A percentile compares a stretch with the other conserved stretches of the same genome.
phyloP scores from a whole-genome alignment of 345 rosid genomes.

The Linum trigynum region DNA sequence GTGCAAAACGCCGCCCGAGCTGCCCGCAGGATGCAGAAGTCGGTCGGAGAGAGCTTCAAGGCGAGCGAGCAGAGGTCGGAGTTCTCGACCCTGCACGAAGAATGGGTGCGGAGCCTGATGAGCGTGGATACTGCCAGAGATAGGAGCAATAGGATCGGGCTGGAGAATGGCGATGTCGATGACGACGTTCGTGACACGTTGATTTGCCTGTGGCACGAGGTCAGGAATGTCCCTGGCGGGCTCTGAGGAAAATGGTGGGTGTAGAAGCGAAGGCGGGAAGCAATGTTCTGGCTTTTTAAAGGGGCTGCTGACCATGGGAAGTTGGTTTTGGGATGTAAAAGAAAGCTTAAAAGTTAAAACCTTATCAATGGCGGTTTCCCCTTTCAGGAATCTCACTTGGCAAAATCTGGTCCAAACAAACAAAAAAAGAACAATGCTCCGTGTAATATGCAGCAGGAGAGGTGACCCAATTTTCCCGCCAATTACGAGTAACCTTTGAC shows the following conservation, averaged over 20 bases:
- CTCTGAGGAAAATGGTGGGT: too few species aligned
- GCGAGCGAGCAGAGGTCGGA: conserved; percentile 70
- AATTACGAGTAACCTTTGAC: not conserved
- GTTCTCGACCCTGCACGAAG: conserved; percentile 90
- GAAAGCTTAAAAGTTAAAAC: too few species aligned
- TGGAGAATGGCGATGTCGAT: conserved; percentile 15
- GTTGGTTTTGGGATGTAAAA: too few species aligned
- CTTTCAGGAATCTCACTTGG: too few species aligned
- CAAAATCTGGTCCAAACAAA: too few species aligned
- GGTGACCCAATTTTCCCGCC: not conserved
- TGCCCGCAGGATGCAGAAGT: conserved; percentile 49
- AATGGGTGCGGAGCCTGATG: conserved; percentile 58
- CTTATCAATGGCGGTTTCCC: too few species aligned
- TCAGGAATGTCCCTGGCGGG: conserved; percentile 18
- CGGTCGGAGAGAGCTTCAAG: conserved; percentile 56
- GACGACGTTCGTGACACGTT: conserved; percentile 55
- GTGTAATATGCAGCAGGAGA: not conserved
- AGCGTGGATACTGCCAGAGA: conserved; percentile 23
- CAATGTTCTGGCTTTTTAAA: too few species aligned
- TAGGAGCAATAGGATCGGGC: not conserved
- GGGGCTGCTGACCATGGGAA: too few species aligned
- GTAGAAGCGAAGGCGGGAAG: too few species aligned
- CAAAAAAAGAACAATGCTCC: not conserved
- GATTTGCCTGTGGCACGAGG: conserved; percentile 78
- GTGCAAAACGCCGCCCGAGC: conserved; percentile 60